Percentiles rank a stretch among this genome's conserved stretches.
These are phyloP conservation scores for Trichophyton mentagrophytes DNA, from an alignment of 2,329 filamentous ascomycete genomes.

Conservation along the genomic window DNA sequence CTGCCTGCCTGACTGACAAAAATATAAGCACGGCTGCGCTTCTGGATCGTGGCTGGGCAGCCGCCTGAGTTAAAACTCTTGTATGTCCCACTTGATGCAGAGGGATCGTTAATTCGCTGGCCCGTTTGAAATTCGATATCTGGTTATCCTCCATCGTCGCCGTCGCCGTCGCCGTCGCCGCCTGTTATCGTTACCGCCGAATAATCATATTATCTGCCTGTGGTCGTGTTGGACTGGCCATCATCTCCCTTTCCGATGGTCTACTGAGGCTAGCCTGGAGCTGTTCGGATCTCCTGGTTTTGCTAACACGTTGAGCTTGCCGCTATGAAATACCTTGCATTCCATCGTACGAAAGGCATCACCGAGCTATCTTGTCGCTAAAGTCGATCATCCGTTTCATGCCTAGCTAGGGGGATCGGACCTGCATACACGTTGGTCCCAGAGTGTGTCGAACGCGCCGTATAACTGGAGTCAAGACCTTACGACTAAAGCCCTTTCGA, in stretches of 20 bases:
- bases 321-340: neutral
- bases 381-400: neutral
- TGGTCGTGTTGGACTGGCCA: neutral
- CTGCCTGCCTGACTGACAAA: neutral
- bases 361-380: neutral
- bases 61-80: conserved; percentile 2
- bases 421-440: neutral
- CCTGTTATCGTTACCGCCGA: neutral
- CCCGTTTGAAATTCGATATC: neutral
- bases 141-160: neutral
- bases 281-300: neutral
- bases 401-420: neutral
- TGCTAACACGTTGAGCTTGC: neutral
- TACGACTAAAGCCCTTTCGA: neutral
- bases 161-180: neutral
- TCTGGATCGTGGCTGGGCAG: conserved; percentile 1
- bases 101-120: neutral
- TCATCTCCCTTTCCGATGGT: neutral
- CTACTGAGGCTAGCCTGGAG: neutral
- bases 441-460: neutral
- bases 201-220: neutral
- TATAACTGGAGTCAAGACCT: neutral
- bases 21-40: neutral
- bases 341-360: neutral
- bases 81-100: neutral